These are phyloP conservation scores for Deuterostichococcus epilithicus DNA, from an alignment of 139 green algal genomes.

Conservation along the genomic window DNA sequence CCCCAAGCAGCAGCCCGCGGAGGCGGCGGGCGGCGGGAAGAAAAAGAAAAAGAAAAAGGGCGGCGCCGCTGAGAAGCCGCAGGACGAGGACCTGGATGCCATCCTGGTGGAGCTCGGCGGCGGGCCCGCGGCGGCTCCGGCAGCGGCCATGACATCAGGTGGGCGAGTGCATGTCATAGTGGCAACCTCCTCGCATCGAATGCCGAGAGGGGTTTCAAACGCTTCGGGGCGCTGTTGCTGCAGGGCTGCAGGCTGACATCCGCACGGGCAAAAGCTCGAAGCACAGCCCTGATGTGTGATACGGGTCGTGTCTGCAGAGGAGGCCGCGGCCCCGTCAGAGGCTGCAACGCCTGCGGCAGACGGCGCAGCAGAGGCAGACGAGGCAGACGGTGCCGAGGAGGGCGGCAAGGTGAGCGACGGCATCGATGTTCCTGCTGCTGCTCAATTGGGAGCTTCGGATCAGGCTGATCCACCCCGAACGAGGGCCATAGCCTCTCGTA, in stretches of 20 bases:
- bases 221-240: too few relatives aligned
- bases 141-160: too few relatives aligned
- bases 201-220: too few relatives aligned
- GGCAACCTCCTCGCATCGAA: too few relatives aligned
- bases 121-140: not conserved
- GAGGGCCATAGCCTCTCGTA: too few relatives aligned
- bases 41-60: conserved; percentile 81
- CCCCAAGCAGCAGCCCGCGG: conserved; percentile 34
- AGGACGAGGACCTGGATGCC: conserved; percentile 70
- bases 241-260: too few relatives aligned
- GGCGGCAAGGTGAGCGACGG: conserved; percentile 19
- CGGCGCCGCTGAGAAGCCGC: not conserved
- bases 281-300: not conserved
- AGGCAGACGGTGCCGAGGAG: conserved; percentile 19
- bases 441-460: not conserved
- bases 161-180: too few relatives aligned
- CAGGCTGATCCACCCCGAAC: too few relatives aligned
- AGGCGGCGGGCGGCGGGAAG: conserved; percentile 57
- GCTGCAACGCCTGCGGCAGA: conserved; percentile 8
- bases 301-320: not conserved
- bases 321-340: not conserved
- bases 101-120: conserved; percentile 57
- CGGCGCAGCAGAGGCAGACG: conserved; percentile 17
- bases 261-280: too few relatives aligned
- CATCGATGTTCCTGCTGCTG: not conserved